Conservation (phyloP, 2,329 filamentous ascomycete species). For the Penicillium expansum region DNA sequence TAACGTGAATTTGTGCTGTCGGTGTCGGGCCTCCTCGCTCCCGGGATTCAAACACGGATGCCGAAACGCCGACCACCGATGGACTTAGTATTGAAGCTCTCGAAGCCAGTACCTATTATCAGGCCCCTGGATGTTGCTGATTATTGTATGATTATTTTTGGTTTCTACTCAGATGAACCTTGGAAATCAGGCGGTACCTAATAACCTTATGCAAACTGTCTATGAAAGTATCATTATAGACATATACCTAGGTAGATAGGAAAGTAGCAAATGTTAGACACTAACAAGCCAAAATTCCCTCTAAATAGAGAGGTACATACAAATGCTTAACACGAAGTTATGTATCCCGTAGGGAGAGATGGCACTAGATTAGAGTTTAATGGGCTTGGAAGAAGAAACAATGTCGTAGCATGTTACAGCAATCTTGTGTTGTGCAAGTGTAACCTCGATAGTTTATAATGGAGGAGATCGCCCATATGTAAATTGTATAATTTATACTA, state of each 20-base stretch:
- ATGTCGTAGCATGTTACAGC: background rate
- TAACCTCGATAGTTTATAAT: too few species aligned
- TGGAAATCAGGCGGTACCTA: background rate
- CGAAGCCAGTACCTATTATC: background rate
- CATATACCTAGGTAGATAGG: too few species aligned
- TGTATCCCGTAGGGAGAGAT: background rate
- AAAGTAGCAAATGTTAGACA: too few species aligned
- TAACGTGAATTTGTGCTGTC: background rate
- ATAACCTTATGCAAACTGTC: too few species aligned
- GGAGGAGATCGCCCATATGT: too few species aligned
- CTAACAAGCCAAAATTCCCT: too few species aligned
- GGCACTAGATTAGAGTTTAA: background rate
- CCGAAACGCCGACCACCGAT: slow-evolving; percentile 8
- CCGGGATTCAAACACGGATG: background rate
- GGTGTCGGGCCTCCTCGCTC: background rate
- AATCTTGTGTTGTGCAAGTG: background rate
- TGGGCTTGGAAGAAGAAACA: background rate
- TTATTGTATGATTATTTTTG: background rate
- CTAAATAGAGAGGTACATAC: background rate
- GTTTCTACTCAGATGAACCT: too few species aligned
- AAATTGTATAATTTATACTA: too few species aligned
- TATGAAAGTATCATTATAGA: background rate
- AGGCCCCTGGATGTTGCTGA: background rate
- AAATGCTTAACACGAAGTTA: background rate
- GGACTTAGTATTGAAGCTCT: background rate